Evolutionary conservation across 352 stramenopile genomes (phyloP).

Genomic region (Globisporangium radiosum): DNA sequence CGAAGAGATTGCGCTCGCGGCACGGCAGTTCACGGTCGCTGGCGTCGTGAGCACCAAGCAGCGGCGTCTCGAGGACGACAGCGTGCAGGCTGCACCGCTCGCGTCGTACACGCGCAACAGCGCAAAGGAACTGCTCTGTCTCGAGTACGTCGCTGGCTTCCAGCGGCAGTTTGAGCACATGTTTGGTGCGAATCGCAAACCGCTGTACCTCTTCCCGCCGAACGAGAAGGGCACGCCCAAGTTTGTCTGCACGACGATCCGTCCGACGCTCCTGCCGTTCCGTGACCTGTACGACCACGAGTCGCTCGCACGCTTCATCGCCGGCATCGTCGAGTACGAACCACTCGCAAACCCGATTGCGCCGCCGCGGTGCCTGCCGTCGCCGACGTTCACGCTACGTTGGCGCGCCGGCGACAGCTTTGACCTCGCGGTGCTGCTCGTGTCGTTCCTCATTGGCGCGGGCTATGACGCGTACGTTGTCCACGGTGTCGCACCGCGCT

Average conservation of each 20-base stretch:
- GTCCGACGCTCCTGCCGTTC: conserved; percentile 89
- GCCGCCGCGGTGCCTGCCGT: conserved; percentile 74
- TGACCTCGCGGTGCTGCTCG: conserved; percentile 87
- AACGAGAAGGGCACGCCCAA: conserved; percentile 92
- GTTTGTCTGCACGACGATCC: conserved; percentile 93
- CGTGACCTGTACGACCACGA: conserved; percentile 90
- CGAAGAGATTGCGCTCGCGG: conserved; percentile 46
- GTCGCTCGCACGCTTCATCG: conserved; percentile 83
- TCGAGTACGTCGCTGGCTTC: conserved; percentile 93
- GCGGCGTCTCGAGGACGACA: conserved; percentile 64
- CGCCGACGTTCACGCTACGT: conserved; percentile 80
- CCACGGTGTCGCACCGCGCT: conserved; percentile 77
- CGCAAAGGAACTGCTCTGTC: conserved; percentile 89
- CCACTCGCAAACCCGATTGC: conserved; percentile 80
- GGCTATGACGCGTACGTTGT: conserved; percentile 95
- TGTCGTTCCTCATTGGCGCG: conserved; percentile 89
- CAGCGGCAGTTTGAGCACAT: conserved; percentile 85
- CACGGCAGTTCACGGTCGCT: conserved; percentile 64
- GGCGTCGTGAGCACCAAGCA: conserved; percentile 78
- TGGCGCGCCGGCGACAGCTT: conserved; percentile 90
- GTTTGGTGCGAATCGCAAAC: conserved; percentile 56
- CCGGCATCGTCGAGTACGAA: conserved; percentile 91
- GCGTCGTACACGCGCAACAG: conserved; percentile 55
- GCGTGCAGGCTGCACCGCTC: conserved; percentile 17
- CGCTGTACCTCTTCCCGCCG: conserved; percentile 83